Base-by-base conservation (phyloP, 164 flowering plant species). In the Saururus chinensis region DNA sequence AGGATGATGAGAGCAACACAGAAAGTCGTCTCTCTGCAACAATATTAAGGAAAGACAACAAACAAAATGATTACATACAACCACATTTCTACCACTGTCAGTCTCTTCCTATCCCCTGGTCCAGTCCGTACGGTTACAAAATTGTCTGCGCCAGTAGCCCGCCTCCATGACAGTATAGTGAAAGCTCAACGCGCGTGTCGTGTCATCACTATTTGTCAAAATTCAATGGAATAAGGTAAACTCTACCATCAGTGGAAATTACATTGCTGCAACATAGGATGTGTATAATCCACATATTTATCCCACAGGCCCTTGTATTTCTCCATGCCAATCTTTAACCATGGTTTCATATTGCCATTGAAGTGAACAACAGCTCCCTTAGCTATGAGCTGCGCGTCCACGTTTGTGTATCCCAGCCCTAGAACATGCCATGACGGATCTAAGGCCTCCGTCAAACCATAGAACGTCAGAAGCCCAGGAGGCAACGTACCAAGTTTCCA, bases 401-500 rank as follows among this genome's bases (percentile, higher is more conserved):
- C 84, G 65, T 69, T 84, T 17, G 86, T 80, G 66, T 89, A 89
- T 22, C 93, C 96, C 64, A 89, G 66, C 19, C 96, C 96, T 65
- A 89, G 52, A 0, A 89, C 80, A 66, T 89, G 96, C 96, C 96
- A 89, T 1, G 67, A 63, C 7, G 84, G 77, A 74, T 85, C 81
- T 75, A 89, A 71, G 12, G 93, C 79, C 67, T 85, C 71, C 0
- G 95, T 87, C 70, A 89, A 63, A 4, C 95, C 95, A 35, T 89
- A 89, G 66, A 89, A 89, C 11, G 96, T 87, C 73, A 89, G 61
- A 42, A 89, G 66, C 21, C 96, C 95, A 4, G 96, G 96, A 8
- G 96, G 93, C 20, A 89, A 73, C 0, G 96, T 89, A 14, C 96
- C 96, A 11, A 89, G 92, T 52, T 89, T 89, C 96, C 96, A 89